Evolutionary conservation across 179 eudicot genomes (phyloP).

Genomic region (Silene noctiflora): DNA sequence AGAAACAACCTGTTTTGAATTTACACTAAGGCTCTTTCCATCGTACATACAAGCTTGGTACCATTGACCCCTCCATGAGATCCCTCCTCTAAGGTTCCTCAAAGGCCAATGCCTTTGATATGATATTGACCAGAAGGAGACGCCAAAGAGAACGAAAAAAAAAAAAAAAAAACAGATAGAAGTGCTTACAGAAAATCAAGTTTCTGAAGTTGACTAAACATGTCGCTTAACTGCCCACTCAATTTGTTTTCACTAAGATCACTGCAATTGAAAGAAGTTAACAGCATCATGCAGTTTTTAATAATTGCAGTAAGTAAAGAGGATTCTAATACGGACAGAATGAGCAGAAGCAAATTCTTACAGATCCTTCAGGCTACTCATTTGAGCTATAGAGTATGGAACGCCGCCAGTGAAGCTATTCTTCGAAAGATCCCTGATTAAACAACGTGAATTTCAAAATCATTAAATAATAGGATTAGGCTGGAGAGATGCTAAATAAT

Average conservation of each 20-base stretch:
- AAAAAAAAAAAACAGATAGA: not conserved
- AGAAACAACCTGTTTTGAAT: too few species aligned
- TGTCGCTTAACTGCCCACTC: conserved; percentile 50
- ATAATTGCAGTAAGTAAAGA: not conserved
- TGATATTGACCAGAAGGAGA: not conserved
- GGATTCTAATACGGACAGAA: not conserved
- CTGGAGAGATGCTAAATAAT: not conserved
- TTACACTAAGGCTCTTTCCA: too few species aligned
- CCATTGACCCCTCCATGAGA: not conserved
- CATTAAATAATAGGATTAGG: not conserved
- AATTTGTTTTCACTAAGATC: conserved; percentile 52
- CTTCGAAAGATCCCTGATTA: conserved; percentile 50
- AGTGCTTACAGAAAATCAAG: conserved; percentile 51
- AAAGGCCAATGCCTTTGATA: not conserved
- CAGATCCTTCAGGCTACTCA: conserved; percentile 49
- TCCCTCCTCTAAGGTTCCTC: not conserved
- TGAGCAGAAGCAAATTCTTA: conserved; percentile 30
- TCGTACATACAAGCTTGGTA: not conserved
- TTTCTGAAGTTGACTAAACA: conserved; percentile 50
- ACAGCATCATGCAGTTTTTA: not conserved
- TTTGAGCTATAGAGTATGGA: conserved; percentile 57
- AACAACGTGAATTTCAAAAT: conserved; percentile 3
- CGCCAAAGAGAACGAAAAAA: not conserved
- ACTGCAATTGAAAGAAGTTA: conserved; percentile 34
- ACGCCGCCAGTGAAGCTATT: conserved; percentile 47